These are phyloP conservation scores for Pyricularia sp. DNA, from an alignment of 2,329 filamentous ascomycete genomes.

Conservation along the genomic window DNA sequence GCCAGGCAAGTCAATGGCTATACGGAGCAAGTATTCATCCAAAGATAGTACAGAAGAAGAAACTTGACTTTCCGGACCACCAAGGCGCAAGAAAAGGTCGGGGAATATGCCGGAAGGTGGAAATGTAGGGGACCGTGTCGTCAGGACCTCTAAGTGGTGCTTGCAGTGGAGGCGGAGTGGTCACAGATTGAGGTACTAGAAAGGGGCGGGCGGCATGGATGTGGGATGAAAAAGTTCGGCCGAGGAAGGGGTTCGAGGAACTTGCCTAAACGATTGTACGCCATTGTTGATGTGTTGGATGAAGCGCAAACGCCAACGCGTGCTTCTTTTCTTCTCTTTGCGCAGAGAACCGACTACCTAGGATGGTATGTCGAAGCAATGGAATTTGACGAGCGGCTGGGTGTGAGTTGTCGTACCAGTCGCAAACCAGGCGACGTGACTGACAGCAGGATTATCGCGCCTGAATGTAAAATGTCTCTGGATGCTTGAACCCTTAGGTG, in stretches of 20 bases:
- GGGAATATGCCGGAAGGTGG: neutral
- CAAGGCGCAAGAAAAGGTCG: neutral
- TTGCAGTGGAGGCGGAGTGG: neutral
- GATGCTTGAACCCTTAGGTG: neutral
- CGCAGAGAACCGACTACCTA: neutral
- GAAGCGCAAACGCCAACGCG: neutral
- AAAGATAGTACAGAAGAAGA: neutral
- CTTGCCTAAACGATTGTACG: conserved; percentile 64
- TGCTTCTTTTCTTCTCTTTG: neutral
- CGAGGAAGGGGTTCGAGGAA: conserved; percentile 15
- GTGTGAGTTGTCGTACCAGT: neutral
- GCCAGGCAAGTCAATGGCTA: conserved; percentile 4
- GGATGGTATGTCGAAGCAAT: neutral
- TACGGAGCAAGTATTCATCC: neutral
- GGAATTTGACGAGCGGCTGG: neutral
- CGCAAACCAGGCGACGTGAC: neutral
- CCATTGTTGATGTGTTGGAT: conserved; percentile 33
- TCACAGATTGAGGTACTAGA: neutral
- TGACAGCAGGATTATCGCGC: neutral
- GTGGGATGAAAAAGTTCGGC: neutral
- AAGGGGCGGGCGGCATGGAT: neutral
- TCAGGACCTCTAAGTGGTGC: neutral
- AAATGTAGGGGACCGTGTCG: neutral
- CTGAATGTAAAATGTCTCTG: neutral
- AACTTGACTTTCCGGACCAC: neutral